Evolutionary conservation across 768 basidiomycete genomes (phyloP).

Genomic region (Dendrothele bispora): DNA sequence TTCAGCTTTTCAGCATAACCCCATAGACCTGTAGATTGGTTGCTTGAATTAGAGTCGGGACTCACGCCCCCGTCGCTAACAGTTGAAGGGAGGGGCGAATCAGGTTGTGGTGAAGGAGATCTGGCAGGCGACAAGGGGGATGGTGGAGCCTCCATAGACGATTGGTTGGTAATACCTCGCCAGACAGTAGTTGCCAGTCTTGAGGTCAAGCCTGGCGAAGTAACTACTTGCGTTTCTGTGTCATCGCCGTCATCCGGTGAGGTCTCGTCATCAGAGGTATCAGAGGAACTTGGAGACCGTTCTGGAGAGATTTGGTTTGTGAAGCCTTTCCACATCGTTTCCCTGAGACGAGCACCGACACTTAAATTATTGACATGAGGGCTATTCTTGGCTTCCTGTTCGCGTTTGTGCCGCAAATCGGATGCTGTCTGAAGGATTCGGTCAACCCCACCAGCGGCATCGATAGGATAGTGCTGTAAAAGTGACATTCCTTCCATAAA

Average conservation of each 20-base stretch:
- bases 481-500: conserved; percentile 67
- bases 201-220: conserved; percentile 41
- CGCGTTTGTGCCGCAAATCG: conserved; percentile 57
- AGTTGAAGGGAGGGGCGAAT: conserved; percentile 20
- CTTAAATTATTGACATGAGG: conserved; percentile 37
- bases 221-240: conserved; percentile 37
- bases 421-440: conserved; percentile 64
- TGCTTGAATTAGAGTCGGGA: not conserved
- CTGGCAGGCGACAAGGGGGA: not conserved
- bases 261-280: conserved; percentile 31
- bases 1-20: conserved; percentile 71
- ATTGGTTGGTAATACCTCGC: conserved; percentile 10
- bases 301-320: conserved; percentile 49
- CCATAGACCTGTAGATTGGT: conserved; percentile 49
- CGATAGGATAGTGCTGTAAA: conserved; percentile 64
- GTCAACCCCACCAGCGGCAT: conserved; percentile 69
- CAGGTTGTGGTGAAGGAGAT: conserved; percentile 27
- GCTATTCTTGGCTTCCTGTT: conserved; percentile 32
- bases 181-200: conserved; percentile 19
- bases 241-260: conserved; percentile 41
- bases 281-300: conserved; percentile 33
- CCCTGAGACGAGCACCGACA: conserved; percentile 56
- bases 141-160: conserved; percentile 14
- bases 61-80: conserved; percentile 2
- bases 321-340: conserved; percentile 69